A percentile compares a stretch with the other conserved stretches of the same genome.
These are phyloP conservation scores for Phytophthora parvispora DNA, from an alignment of 352 stramenopile genomes.

Conservation along the genomic window DNA sequence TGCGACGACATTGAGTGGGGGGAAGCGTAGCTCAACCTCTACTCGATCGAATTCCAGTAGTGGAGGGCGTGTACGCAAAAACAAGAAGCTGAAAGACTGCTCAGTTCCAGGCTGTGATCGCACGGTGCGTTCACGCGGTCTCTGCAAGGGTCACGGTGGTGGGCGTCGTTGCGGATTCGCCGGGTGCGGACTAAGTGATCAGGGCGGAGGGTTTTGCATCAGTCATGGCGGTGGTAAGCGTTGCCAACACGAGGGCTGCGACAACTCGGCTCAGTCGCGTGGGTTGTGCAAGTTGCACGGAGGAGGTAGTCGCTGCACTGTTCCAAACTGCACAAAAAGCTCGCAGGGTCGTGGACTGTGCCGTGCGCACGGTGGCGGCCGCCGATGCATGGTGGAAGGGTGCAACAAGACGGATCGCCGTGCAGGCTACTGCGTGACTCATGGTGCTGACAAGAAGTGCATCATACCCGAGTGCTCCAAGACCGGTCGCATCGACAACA, in stretches of 20 bases:
- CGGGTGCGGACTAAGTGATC: slow-evolving; percentile 79
- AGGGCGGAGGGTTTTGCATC: slow-evolving; percentile 86
- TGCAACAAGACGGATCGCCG: slow-evolving; percentile 90
- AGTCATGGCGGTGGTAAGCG: slow-evolving; percentile 86
- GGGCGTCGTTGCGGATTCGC: slow-evolving; percentile 75
- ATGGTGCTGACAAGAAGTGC: slow-evolving; percentile 88
- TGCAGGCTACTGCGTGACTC: slow-evolving; percentile 82
- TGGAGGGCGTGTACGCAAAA: slow-evolving; percentile 60
- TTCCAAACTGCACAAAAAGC: slow-evolving; percentile 88
- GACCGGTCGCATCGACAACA: slow-evolving; percentile 83
- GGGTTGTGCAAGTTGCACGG: slow-evolving; percentile 87
- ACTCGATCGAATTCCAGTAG: slow-evolving; percentile 60
- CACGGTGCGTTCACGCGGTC: slow-evolving; percentile 79
- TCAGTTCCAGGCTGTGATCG: slow-evolving; percentile 79
- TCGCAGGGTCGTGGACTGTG: slow-evolving; percentile 88
- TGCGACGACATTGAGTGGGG: slow-evolving; percentile 35
- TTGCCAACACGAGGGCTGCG: slow-evolving; percentile 79
- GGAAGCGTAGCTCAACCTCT: slow-evolving; percentile 41
- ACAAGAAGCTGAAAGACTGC: slow-evolving; percentile 89
- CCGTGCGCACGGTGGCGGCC: slow-evolving; percentile 83
- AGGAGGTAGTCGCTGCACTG: slow-evolving; percentile 79
- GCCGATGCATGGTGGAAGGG: slow-evolving; percentile 84
- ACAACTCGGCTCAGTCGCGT: slow-evolving; percentile 88
- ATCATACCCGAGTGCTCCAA: slow-evolving; percentile 84
- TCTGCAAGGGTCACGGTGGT: slow-evolving; percentile 86